Evolutionary conservation across 2,329 filamentous ascomycete genomes (phyloP).

Genomic region (Aspergillus sp.): DNA sequence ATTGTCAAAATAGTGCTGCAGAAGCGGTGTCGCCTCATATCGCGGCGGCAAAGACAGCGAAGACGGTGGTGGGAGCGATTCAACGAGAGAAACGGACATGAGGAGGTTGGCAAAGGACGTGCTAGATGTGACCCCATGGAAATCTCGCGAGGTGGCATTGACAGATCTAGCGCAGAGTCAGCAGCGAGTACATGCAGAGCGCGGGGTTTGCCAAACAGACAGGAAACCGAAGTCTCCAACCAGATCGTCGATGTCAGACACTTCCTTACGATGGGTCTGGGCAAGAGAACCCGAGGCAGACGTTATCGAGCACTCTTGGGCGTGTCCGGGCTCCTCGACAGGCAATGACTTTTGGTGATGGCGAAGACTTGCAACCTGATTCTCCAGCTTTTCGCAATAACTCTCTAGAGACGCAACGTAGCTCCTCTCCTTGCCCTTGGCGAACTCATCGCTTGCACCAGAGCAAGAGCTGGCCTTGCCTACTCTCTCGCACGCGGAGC

Average conservation of each 20-base stretch:
- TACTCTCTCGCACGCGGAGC: conserved; percentile 87
- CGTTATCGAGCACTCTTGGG: conserved; percentile 29
- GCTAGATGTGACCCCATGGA: conserved; percentile 75
- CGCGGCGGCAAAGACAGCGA: conserved; percentile 60
- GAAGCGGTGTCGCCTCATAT: conserved; percentile 56
- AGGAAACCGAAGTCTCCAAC: conserved; percentile 90
- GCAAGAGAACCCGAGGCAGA: conserved; percentile 20
- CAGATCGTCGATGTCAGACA: conserved; percentile 79
- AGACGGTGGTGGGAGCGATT: conserved; percentile 55
- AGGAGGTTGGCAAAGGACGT: conserved; percentile 90
- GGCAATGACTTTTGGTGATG: conserved; percentile 21
- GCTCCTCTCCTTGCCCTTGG: conserved; percentile 87
- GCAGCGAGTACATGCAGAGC: conserved; percentile 5
- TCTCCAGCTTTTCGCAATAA: conserved; percentile 78
- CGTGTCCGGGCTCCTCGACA: conserved; percentile 16
- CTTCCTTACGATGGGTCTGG: conserved; percentile 52
- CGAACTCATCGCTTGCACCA: conserved; percentile 91
- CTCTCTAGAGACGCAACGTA: conserved; percentile 95
- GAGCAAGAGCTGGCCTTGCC: conserved; percentile 81
- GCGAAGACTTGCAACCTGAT: conserved; percentile 49
- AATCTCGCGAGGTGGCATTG: conserved; percentile 88
- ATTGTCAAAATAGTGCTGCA: conserved; percentile 78
- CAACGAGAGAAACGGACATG: conserved; percentile 69
- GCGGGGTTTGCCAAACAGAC: conserved; percentile 48
- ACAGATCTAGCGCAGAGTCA: conserved; percentile 55